A percentile compares a stretch with the other conserved stretches of the same genome.
These are phyloP conservation scores for Leccinum boreale DNA, from an alignment of 768 basidiomycete species.

Conservation along the genomic window DNA sequence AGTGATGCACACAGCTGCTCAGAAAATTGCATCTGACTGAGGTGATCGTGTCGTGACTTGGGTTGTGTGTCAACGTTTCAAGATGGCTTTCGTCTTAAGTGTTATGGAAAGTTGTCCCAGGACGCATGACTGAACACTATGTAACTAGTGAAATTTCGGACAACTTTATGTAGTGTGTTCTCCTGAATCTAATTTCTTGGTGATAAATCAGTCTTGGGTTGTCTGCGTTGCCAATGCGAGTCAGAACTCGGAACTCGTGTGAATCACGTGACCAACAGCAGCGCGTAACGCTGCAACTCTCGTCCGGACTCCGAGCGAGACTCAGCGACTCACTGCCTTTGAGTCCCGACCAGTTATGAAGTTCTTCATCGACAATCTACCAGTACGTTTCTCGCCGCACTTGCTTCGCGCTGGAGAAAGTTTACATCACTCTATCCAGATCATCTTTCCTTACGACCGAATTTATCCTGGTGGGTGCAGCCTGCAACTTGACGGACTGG, in stretches of 20 bases:
- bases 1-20: slow-evolving; percentile 30
- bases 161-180: neutral
- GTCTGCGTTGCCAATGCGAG: too few species aligned
- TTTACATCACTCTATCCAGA: slow-evolving; percentile 38
- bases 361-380: slow-evolving; percentile 78
- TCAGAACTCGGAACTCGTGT: neutral
- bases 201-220: neutral
- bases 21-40: slow-evolving; percentile 34
- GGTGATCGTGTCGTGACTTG: neutral
- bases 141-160: neutral
- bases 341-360: slow-evolving; percentile 48
- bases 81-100: neutral
- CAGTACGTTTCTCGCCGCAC: slow-evolving; percentile 43
- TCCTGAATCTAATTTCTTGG: neutral
- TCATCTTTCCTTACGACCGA: slow-evolving; percentile 90
- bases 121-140: neutral
- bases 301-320: neutral
- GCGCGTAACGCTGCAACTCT: neutral
- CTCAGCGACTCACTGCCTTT: neutral
- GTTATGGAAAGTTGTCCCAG: neutral
- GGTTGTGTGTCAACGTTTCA: neutral
- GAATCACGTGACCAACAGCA: slow-evolving; percentile 15
- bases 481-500: neutral
- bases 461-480: slow-evolving; percentile 82
- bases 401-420: neutral